Percentiles rank a stretch among this genome's conserved stretches.
Evolutionary conservation across 2,329 filamentous ascomycete genomes (phyloP).

Genomic region (Fusarium subglutinans): DNA sequence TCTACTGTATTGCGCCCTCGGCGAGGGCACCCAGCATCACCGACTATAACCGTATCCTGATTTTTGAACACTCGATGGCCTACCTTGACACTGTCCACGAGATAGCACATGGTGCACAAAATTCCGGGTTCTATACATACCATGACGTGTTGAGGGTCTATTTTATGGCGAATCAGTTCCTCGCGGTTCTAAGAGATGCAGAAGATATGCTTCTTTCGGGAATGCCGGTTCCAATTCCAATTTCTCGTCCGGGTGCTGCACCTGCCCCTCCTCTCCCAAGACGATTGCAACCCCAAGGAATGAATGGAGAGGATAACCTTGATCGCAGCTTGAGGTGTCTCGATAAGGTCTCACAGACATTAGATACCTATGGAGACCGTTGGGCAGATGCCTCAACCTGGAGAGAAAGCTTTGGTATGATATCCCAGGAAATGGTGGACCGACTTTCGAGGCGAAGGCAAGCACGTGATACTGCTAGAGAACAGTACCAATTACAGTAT

Average conservation of each 20-base stretch:
- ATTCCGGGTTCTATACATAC: slow-evolving; percentile 80
- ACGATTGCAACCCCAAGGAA: slow-evolving; percentile 48
- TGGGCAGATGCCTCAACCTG: slow-evolving; percentile 67
- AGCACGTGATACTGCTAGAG: slow-evolving; percentile 43
- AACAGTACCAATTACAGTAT: slow-evolving; percentile 50
- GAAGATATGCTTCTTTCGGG: slow-evolving; percentile 66
- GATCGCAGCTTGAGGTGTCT: slow-evolving; percentile 66
- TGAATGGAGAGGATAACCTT: slow-evolving; percentile 58
- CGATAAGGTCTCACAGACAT: slow-evolving; percentile 61
- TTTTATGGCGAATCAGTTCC: slow-evolving; percentile 73
- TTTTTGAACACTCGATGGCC: slow-evolving; percentile 87
- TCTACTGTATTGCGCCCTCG: slow-evolving; percentile 87
- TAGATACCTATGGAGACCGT: slow-evolving; percentile 65
- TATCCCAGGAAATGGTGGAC: slow-evolving; percentile 56
- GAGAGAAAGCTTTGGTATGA: slow-evolving; percentile 62
- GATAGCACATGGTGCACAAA: slow-evolving; percentile 67
- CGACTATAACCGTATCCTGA: slow-evolving; percentile 79
- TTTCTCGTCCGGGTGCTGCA: slow-evolving; percentile 57
- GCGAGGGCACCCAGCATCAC: slow-evolving; percentile 76
- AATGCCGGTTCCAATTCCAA: slow-evolving; percentile 55
- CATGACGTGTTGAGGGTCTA: slow-evolving; percentile 88
- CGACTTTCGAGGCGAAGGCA: slow-evolving; percentile 53
- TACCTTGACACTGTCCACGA: slow-evolving; percentile 80
- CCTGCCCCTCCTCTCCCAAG: slow-evolving; percentile 64
- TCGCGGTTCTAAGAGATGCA: slow-evolving; percentile 67